Percentiles rank a stretch among this genome's conserved stretches.
These are phyloP conservation scores for Drechmeria coniospora DNA, from an alignment of 2,329 filamentous ascomycete genomes.

Conservation along the genomic window DNA sequence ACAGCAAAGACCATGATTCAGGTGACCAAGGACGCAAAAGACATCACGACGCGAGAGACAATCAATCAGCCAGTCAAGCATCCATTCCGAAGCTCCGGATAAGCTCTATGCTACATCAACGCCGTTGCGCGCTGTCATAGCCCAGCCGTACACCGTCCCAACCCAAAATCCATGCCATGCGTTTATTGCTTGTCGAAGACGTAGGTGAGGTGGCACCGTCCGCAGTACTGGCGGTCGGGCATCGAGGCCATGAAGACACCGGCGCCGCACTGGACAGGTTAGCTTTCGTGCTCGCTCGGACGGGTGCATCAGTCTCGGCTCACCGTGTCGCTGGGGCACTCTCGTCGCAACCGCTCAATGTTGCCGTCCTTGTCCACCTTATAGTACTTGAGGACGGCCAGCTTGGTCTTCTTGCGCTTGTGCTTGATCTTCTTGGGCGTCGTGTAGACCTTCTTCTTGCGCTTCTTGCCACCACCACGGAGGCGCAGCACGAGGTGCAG, in stretches of 20 bases:
- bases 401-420: slow-evolving; percentile 99
- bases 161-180: slow-evolving; percentile 15
- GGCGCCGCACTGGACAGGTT: slow-evolving; percentile 64
- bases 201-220: slow-evolving; percentile 58
- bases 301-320: slow-evolving; percentile 21
- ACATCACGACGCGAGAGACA: too few species aligned
- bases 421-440: slow-evolving; percentile 99
- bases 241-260: slow-evolving; percentile 99
- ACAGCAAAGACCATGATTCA: too few species aligned
- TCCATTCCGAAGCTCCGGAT: slow-evolving; percentile 24
- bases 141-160: slow-evolving; percentile 15
- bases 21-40: too few species aligned
- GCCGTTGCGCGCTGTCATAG: slow-evolving; percentile 18
- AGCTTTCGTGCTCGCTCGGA: background rate
- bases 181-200: slow-evolving; percentile 53
- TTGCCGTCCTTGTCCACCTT: slow-evolving; percentile 99
- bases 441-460: slow-evolving; percentile 99
- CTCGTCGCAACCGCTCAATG: slow-evolving; percentile 96
- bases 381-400: slow-evolving; percentile 99
- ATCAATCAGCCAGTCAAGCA: slow-evolving; percentile 13
- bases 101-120: slow-evolving; percentile 29
- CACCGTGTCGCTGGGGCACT: slow-evolving; percentile 86
- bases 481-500: slow-evolving; percentile 96
- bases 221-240: slow-evolving; percentile 98
- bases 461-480: slow-evolving; percentile 98